phyloP scores from a whole-genome alignment of 257 asterid species.

The Salvia hispanica region DNA sequence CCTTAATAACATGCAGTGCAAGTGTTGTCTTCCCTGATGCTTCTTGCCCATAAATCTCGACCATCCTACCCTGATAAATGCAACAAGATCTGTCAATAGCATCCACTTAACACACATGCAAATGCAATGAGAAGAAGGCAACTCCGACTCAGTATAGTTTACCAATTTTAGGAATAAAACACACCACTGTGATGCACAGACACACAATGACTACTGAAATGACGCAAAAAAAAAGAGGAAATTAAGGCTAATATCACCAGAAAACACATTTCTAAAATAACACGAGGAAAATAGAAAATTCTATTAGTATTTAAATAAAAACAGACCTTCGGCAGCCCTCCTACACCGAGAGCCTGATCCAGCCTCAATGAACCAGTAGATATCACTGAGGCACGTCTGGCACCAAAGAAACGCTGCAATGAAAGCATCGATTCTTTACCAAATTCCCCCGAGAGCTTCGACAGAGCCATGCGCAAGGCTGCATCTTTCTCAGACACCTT shows the following conservation, averaged over 20 bases:
- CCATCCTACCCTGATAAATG: conserved; percentile 78
- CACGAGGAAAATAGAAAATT: conserved; percentile 4
- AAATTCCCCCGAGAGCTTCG: conserved; percentile 68
- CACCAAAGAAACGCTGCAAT: conserved; percentile 77
- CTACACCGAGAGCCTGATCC: conserved; percentile 91
- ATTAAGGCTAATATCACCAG: not conserved
- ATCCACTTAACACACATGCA: conserved; percentile 13
- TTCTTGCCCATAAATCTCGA: conserved; percentile 91
- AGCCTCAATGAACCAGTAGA: conserved; percentile 90
- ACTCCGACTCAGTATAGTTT: not conserved
- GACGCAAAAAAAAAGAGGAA: conserved; percentile 1
- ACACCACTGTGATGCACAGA: not conserved
- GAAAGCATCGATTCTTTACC: conserved; percentile 86
- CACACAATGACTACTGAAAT: not conserved
- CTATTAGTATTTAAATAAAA: conserved; percentile 21
- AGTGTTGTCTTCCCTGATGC: conserved; percentile 99
- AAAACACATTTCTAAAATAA: conserved; percentile 1
- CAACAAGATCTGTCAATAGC: conserved; percentile 28
- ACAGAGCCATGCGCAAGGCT: conserved; percentile 74
- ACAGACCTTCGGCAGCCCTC: conserved; percentile 92
- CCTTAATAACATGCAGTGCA: conserved; percentile 84
- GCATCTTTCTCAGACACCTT: conserved; percentile 63
- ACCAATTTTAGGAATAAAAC: conserved; percentile 9
- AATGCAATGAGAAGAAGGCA: conserved; percentile 7
- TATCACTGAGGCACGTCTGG: conserved; percentile 76